These are phyloP conservation scores for Scutellaria baicalensis DNA, from an alignment of 257 asterid species.

Conservation along the genomic window DNA sequence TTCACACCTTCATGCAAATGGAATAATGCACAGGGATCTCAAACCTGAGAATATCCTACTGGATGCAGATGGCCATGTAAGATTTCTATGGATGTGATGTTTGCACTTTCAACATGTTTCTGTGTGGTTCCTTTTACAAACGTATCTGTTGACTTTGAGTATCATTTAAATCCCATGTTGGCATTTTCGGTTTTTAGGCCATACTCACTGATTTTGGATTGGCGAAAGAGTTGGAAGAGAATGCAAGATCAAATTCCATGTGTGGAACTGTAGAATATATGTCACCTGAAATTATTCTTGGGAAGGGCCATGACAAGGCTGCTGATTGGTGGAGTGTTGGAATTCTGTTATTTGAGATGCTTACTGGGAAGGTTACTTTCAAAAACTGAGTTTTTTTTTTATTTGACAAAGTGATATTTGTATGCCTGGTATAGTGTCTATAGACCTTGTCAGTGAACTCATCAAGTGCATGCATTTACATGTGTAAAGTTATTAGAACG, in stretches of 20 bases:
- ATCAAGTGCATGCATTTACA: not conserved
- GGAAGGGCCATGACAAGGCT: slow-evolving; percentile 69
- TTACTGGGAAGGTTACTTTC: slow-evolving; percentile 48
- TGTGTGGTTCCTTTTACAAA: not conserved
- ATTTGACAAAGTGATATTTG: not conserved
- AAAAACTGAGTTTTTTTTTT: not conserved
- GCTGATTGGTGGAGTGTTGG: slow-evolving; percentile 81
- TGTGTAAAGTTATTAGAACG: not conserved
- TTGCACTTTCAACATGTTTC: not conserved
- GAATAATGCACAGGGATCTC: slow-evolving; percentile 66
- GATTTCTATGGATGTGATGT: not conserved
- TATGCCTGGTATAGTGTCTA: not conserved
- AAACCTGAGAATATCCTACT: slow-evolving; percentile 61
- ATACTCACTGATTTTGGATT: slow-evolving; percentile 54
- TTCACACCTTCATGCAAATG: slow-evolving; percentile 59
- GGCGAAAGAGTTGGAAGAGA: slow-evolving; percentile 48
- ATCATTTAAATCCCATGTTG: not conserved
- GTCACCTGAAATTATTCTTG: slow-evolving; percentile 65
- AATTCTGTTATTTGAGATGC: slow-evolving; percentile 50
- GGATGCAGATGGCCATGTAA: slow-evolving; percentile 76
- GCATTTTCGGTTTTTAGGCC: slow-evolving; percentile 9
- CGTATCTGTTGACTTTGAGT: not conserved
- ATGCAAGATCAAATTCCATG: slow-evolving; percentile 49
- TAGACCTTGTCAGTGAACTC: not conserved
- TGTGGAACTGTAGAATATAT: slow-evolving; percentile 70